Conservation (phyloP, 495 filamentous ascomycete species). For the Penicillium samsonianum region DNA sequence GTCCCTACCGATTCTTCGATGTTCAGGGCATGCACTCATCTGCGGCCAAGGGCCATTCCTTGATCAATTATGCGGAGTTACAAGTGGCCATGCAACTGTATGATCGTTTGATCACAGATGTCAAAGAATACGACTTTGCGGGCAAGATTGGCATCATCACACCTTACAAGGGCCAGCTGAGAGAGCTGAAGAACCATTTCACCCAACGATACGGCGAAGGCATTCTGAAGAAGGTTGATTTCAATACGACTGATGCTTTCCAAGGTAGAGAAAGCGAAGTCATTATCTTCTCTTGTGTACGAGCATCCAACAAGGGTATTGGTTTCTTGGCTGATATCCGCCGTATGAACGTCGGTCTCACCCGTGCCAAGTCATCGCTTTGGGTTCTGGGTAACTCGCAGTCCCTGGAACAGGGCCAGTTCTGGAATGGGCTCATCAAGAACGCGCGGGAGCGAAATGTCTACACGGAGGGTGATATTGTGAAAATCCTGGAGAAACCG, state of each 20-base stretch:
- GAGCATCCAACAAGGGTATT: slow-evolving; percentile 88
- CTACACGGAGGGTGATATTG: slow-evolving; percentile 75
- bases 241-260: slow-evolving; percentile 98
- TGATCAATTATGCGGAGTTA: slow-evolving; percentile 86
- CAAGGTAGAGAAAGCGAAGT: slow-evolving; percentile 96
- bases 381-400: slow-evolving; percentile 94
- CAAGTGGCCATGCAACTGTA: slow-evolving; percentile 83
- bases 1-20: slow-evolving; percentile 97
- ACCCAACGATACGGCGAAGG: slow-evolving; percentile 65
- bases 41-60: slow-evolving; percentile 76
- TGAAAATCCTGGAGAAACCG: slow-evolving; percentile 49
- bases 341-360: slow-evolving; percentile 99
- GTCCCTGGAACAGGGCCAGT: slow-evolving; percentile 81
- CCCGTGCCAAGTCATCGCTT: slow-evolving; percentile 90
- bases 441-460: slow-evolving; percentile 72
- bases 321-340: slow-evolving; percentile 97
- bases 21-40: slow-evolving; percentile 83
- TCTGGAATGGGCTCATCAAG: slow-evolving; percentile 81
- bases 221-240: slow-evolving; percentile 80
- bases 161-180: slow-evolving; percentile 92
- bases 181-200: slow-evolving; percentile 73
- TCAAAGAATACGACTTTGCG: slow-evolving; percentile 63
- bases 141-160: slow-evolving; percentile 96
- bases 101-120: slow-evolving; percentile 72
- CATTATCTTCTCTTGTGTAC: slow-evolving; percentile 98